Percentiles rank a stretch among this genome's conserved stretches.
phyloP scores from a whole-genome alignment of 805 yeast genomes.

The Spathaspora hagerdaliae region DNA sequence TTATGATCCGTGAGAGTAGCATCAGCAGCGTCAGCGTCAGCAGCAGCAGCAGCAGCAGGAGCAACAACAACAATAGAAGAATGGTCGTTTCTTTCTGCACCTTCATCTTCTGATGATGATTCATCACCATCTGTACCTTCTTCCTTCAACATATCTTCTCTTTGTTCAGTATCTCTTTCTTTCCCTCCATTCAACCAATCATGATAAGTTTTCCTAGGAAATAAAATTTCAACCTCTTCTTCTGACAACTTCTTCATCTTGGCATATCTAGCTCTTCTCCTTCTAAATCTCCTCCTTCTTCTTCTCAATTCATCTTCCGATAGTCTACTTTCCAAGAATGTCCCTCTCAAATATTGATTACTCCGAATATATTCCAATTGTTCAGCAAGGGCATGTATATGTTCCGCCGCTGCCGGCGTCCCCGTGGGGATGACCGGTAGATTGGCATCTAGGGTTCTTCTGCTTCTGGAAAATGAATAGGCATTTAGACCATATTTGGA shows the following conservation, averaged over 20 bases:
- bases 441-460: constrained; percentile 9
- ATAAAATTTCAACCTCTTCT: constrained; percentile 55
- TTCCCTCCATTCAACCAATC: constrained; percentile 63
- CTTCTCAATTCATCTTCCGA: constrained; percentile 21
- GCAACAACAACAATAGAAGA: too few relatives aligned
- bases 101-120: neutral
- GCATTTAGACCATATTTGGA: constrained; percentile 53
- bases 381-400: constrained; percentile 23
- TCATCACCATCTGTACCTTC: constrained; percentile 12
- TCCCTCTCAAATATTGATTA: constrained; percentile 19
- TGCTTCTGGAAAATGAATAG: constrained; percentile 25
- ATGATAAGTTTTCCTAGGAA: constrained; percentile 54
- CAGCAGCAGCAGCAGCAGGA: neutral
- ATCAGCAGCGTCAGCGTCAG: neutral
- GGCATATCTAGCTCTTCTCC: constrained; percentile 35
- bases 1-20: neutral
- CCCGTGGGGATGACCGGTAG: neutral
- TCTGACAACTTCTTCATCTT: constrained; percentile 50
- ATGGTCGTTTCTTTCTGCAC: neutral
- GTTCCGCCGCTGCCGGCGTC: constrained; percentile 2
- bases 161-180: constrained; percentile 42
- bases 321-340: constrained; percentile 13
- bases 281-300: constrained; percentile 33
- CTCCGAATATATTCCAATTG: constrained; percentile 33
- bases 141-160: constrained; percentile 44